A percentile compares a stretch with the other conserved stretches of the same genome.
phyloP scores from a whole-genome alignment of 2,329 filamentous ascomycete genomes.

The Colletotrichum gigasporum region DNA sequence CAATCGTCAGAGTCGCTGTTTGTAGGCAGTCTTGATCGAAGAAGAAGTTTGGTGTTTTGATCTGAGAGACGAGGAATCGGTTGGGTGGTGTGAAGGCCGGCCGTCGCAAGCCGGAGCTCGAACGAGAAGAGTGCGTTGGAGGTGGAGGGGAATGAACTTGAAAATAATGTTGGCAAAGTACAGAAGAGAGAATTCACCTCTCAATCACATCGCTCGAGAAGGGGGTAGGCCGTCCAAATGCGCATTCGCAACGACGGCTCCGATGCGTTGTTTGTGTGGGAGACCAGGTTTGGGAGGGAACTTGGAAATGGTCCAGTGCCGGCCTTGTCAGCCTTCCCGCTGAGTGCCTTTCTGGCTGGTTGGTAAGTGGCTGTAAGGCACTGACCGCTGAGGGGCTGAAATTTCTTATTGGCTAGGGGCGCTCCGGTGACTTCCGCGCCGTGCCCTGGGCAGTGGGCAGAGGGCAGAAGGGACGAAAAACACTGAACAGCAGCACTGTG shows the following conservation, averaged over 20 bases:
- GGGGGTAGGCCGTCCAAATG: background rate
- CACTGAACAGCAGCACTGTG: background rate
- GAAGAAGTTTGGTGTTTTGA: background rate
- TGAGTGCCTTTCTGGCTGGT: slow-evolving; percentile 23
- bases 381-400: slow-evolving; percentile 14
- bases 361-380: slow-evolving; percentile 19
- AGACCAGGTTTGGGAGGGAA: slow-evolving; percentile 13
- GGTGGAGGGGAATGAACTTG: background rate
- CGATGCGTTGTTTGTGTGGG: slow-evolving; percentile 16
- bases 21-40: background rate
- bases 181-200: background rate
- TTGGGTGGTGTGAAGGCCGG: slow-evolving; percentile 1
- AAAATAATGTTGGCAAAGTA: background rate
- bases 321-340: slow-evolving; percentile 31
- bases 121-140: background rate
- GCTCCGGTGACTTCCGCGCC: slow-evolving; percentile 15
- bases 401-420: slow-evolving; percentile 23
- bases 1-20: background rate
- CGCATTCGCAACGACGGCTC: slow-evolving; percentile 20
- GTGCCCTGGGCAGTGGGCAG: background rate
- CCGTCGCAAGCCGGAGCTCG: slow-evolving; percentile 22
- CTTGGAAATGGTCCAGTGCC: slow-evolving; percentile 13
- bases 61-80: background rate
- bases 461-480: slow-evolving; percentile 21
- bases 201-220: slow-evolving; percentile 12